These are phyloP conservation scores for Stephania japonica DNA, from an alignment of 164 flowering plant species.

Conservation along the genomic window DNA sequence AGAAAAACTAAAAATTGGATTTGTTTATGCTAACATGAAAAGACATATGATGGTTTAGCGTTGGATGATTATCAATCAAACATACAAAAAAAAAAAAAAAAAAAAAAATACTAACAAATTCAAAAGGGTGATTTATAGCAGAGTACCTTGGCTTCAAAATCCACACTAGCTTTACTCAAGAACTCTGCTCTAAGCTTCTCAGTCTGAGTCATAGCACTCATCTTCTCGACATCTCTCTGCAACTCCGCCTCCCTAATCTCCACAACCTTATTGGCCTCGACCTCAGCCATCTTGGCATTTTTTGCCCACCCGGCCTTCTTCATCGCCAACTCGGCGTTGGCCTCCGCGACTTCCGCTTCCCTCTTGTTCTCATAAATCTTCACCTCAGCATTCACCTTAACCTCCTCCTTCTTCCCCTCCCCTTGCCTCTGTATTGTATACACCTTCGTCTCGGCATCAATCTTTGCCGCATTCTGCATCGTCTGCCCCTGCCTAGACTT, in stretches of 20 bases:
- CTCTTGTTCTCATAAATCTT: conserved; percentile 25
- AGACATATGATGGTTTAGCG: no score
- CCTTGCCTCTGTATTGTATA: conserved; percentile 23
- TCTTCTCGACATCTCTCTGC: conserved; percentile 26
- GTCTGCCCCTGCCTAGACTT: conserved; percentile 24
- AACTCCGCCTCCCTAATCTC: conserved; percentile 26
- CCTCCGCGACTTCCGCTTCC: conserved; percentile 29
- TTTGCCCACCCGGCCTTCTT: conserved; percentile 24
- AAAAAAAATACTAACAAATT: no score
- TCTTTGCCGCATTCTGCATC: conserved; percentile 22
- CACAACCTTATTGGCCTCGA: conserved; percentile 24
- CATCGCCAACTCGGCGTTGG: conserved; percentile 22
- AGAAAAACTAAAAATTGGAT: no score
- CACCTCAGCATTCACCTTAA: conserved; percentile 23
- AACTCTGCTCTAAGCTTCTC: conserved; percentile 26
- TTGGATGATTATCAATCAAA: no score
- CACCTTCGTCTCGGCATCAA: conserved; percentile 24
- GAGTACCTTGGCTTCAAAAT: conserved; percentile 21
- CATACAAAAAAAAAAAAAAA: no score
- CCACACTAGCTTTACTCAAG: conserved; percentile 26
- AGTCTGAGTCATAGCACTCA: conserved; percentile 20
- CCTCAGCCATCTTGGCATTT: conserved; percentile 22
- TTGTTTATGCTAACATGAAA: no score
- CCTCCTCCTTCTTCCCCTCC: conserved; percentile 23
- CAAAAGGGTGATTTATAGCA: neutral